Percentiles rank a stretch among this genome's conserved stretches.
phyloP scores from a whole-genome alignment of 2,329 filamentous ascomycete genomes.

The Emergomyces orientalis region DNA sequence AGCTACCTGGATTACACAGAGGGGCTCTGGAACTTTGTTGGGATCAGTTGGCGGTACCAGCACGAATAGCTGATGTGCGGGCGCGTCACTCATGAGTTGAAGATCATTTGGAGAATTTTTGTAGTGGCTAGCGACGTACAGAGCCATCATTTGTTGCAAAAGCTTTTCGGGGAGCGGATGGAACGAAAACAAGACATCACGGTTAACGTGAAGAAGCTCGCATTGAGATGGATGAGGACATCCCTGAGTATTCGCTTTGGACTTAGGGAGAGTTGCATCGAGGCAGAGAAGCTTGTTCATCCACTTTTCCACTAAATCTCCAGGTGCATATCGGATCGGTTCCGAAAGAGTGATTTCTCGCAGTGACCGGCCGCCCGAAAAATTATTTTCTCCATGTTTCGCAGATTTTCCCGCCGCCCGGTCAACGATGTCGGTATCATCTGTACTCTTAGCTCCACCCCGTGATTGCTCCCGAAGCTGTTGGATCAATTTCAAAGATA shows the following conservation, averaged over 20 bases:
- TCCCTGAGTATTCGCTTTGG: conserved; percentile 62
- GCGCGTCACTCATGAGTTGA: conserved; percentile 97
- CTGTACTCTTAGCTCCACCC: conserved; percentile 47
- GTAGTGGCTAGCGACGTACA: conserved; percentile 96
- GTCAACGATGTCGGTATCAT: conserved; percentile 61
- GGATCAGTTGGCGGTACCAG: conserved; percentile 75
- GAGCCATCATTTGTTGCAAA: conserved; percentile 92
- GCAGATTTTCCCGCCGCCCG: conserved; percentile 65
- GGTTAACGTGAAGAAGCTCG: conserved; percentile 86
- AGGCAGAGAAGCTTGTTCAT: conserved; percentile 88
- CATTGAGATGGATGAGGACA: conserved; percentile 87
- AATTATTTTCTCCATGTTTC: conserved; percentile 52
- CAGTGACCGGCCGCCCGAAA: conserved; percentile 63
- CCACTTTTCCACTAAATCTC: conserved; percentile 91
- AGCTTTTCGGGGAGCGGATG: conserved; percentile 96
- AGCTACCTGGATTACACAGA: conserved; percentile 89
- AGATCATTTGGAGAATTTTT: conserved; percentile 97
- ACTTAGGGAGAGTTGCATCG: conserved; percentile 77
- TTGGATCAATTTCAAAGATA: conserved; percentile 94
- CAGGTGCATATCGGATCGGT: conserved; percentile 87
- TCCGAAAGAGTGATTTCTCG: conserved; percentile 88
- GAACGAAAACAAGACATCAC: conserved; percentile 95
- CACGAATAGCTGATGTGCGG: conserved; percentile 91
- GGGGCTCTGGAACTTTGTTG: conserved; percentile 75
- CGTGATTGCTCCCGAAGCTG: conserved; percentile 89